These are phyloP conservation scores for Trichocladium antarcticum DNA, from an alignment of 495 filamentous ascomycete genomes.

Conservation along the genomic window DNA sequence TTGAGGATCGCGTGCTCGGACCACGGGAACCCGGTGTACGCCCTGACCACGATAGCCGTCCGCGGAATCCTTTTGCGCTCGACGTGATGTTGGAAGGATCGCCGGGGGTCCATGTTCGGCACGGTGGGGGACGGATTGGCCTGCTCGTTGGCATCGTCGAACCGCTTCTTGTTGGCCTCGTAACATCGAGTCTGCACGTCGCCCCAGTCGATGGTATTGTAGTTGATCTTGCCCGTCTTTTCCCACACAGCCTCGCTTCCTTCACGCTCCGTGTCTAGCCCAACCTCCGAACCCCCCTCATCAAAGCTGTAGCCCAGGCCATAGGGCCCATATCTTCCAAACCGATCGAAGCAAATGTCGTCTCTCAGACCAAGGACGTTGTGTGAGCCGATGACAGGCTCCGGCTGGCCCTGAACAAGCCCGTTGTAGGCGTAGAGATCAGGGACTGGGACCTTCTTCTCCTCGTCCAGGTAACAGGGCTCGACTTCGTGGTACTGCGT, in stretches of 20 bases:
- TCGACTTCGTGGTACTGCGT: slow-evolving; percentile 50
- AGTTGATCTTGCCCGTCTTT: slow-evolving; percentile 58
- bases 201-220: slow-evolving; percentile 61
- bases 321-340: slow-evolving; percentile 81
- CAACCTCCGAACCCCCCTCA: slow-evolving; percentile 66
- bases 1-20: slow-evolving; percentile 56
- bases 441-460: slow-evolving; percentile 51
- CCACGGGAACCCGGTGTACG: slow-evolving; percentile 60
- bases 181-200: slow-evolving; percentile 59
- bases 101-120: background rate
- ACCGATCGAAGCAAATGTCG: slow-evolving; percentile 89
- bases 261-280: slow-evolving; percentile 63
- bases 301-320: slow-evolving; percentile 69
- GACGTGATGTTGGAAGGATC: slow-evolving; percentile 2
- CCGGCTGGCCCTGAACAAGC: slow-evolving; percentile 66
- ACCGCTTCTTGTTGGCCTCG: slow-evolving; percentile 57
- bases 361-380: slow-evolving; percentile 63
- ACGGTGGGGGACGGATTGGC: background rate
- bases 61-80: slow-evolving; percentile 39
- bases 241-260: slow-evolving; percentile 64
- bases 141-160: slow-evolving; percentile 22
- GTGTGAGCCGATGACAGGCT: slow-evolving; percentile 71
- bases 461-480: slow-evolving; percentile 64
- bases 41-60: slow-evolving; percentile 61
- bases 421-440: slow-evolving; percentile 58